A percentile compares a stretch with the other conserved stretches of the same genome.
Evolutionary conservation across 495 filamentous ascomycete species (phyloP).

Genomic region (Cenococcum geophilum): DNA sequence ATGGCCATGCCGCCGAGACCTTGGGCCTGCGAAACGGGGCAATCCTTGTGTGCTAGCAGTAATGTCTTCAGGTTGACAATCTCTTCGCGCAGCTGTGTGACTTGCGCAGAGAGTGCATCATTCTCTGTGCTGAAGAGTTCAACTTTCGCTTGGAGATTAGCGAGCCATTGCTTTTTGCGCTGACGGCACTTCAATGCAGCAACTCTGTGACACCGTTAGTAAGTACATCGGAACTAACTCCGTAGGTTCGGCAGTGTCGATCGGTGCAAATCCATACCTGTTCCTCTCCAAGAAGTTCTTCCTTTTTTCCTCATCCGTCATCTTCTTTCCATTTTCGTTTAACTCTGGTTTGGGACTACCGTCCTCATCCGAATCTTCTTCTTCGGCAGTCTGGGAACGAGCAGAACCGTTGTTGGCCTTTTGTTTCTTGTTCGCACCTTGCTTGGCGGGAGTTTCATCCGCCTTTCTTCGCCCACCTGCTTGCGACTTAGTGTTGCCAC

Average conservation of each 20-base stretch:
- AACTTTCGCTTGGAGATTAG: slow-evolving; percentile 90
- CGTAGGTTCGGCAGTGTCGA: slow-evolving; percentile 15
- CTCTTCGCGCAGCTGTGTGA: slow-evolving; percentile 80
- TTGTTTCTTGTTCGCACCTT: slow-evolving; percentile 63
- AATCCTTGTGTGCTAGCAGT: slow-evolving; percentile 92
- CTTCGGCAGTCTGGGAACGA: slow-evolving; percentile 36
- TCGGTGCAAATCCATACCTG: slow-evolving; percentile 53
- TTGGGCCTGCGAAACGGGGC: slow-evolving; percentile 83
- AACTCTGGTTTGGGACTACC: slow-evolving; percentile 29
- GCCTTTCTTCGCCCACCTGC: slow-evolving; percentile 70
- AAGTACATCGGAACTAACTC: slow-evolving; percentile 1
- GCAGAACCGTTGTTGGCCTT: slow-evolving; percentile 53
- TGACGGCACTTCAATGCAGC: slow-evolving; percentile 96
- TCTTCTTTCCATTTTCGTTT: slow-evolving; percentile 62
- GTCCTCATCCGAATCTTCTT: slow-evolving; percentile 49
- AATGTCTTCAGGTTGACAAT: slow-evolving; percentile 93
- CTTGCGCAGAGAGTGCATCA: slow-evolving; percentile 75
- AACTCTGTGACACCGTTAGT: slow-evolving; percentile 53
- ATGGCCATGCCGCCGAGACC: slow-evolving; percentile 65
- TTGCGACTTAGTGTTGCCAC: slow-evolving; percentile 43
- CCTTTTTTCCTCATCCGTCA: slow-evolving; percentile 98
- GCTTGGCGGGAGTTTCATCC: slow-evolving; percentile 56
- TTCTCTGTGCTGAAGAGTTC: slow-evolving; percentile 89
- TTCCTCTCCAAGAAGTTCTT: slow-evolving; percentile 98
- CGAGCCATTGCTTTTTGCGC: slow-evolving; percentile 98